Base-by-base conservation (phyloP, 108 stramenopile species). In the Schizochytrium sp. region DNA sequence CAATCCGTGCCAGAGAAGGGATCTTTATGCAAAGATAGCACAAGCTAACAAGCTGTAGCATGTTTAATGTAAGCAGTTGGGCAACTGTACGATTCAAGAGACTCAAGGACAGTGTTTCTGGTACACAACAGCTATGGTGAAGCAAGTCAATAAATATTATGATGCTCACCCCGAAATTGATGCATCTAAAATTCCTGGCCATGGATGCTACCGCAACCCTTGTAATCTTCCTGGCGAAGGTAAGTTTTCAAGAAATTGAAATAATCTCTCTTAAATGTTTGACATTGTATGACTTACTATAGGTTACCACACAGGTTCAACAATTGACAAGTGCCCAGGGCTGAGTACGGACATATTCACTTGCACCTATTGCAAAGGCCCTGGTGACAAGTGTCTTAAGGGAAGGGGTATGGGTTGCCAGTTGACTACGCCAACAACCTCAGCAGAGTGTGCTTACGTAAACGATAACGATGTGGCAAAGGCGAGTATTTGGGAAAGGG, bases 201-300 rank as follows among this genome's bases (percentile, higher is more conserved):
- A 55, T n/a, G 76, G 76, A 56, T 83, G 76, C 76, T 83, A 83
- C 46, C 76, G 76, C 2, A 83, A 83, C 1, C 76, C 76, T 83
- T 83, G 76, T 53, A 83, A 83, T n/a, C 76, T 55, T 49, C 50
- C 76, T 53, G 76, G 76, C 15, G 50, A 55, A 55, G 76, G 76
- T 55, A 83, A 0, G 76, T 83, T 15, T 72, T 17, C 2, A 41
- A 72, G n/a, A 28, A 44, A 72, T 72, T 1, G 72, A 60, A 0
- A n/a, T 19, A 1, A 60, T 60, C n/a, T 60, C 59, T n/a, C 0
- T 60, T 0, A 60, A 0, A 19, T 60, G 17, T 19, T n/a, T 60
- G 59, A 60, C 59, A 0, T 0, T 60, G 17, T 1, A 0, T 1
- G 17, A 1, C n/a, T 17, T 60, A 0, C 59, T 60, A 17, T 60